Evolutionary conservation across 108 stramenopile genomes (phyloP).

Genomic region (Skeletonema potamos): DNA sequence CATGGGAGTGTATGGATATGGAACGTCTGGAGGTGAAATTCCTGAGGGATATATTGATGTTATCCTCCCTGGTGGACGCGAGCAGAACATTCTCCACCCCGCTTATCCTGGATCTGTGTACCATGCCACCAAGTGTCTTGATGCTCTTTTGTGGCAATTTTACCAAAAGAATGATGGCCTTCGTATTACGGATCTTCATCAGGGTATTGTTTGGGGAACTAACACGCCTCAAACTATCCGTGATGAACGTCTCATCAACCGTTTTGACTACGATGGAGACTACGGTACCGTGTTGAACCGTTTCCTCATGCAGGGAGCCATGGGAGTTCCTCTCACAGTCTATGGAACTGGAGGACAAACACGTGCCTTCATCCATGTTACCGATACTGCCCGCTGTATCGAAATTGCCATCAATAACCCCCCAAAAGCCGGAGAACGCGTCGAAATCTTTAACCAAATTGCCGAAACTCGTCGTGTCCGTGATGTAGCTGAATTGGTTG

Average conservation of each 20-base stretch:
- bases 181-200: constrained; percentile 96
- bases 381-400: constrained; percentile 95
- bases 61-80: constrained; percentile 88
- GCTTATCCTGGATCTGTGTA: constrained; percentile 97
- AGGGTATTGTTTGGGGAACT: constrained; percentile 99
- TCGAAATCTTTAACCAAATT: constrained; percentile 97
- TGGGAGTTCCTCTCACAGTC: constrained; percentile 96
- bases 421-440: constrained; percentile 84
- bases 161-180: constrained; percentile 98
- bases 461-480: constrained; percentile 97
- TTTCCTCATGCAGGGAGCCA: constrained; percentile 98
- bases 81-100: constrained; percentile 94
- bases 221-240: constrained; percentile 96
- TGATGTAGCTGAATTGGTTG: constrained; percentile 92
- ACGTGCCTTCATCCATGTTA: constrained; percentile 96
- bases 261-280: constrained; percentile 98
- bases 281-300: constrained; percentile 98
- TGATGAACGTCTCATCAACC: constrained; percentile 95
- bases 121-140: constrained; percentile 96
- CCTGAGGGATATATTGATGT: constrained; percentile 99
- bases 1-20: constrained; percentile 99
- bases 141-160: constrained; percentile 96
- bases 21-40: constrained; percentile 97
- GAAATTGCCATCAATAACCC: constrained; percentile 98
- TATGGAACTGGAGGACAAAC: constrained; percentile 99